Evolutionary conservation across 106 monocot genomes (phyloP), one percentile per base, ranked within the genome.

Genomic region (Dendrobium chrysotoxum): DNA sequence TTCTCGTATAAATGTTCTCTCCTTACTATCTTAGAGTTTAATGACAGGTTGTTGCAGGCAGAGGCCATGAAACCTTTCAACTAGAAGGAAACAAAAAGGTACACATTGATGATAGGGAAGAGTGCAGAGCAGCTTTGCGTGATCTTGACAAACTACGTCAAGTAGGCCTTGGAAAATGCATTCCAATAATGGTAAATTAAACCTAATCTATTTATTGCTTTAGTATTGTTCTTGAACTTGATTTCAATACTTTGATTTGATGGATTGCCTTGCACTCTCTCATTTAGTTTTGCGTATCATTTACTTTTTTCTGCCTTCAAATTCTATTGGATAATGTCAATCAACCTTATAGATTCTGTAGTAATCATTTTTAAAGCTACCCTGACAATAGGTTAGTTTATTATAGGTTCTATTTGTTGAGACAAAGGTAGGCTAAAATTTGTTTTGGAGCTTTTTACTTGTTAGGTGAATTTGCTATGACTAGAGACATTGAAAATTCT

Each of bases 11-110:
- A 30, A 21, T 74, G 18, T 79, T 79, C 28, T 79, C 44, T 79
- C 13, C 45, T 79, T 40, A 31, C 44, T 79, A 79, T 9, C 18
- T 67, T 21, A 28, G 66, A 67, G 44, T 44, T 35, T 23, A 39
- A 80, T 44, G 40, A 40, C 80, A 81, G 80, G 80, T 81, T 54
- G 80, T 81, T 74, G 80, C 80, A 55, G 80, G 80, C 73, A 81
- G 80, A 81, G 80, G 80, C 54, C 80, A 81, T 73, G 80, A 81
- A 81, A 81, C 80, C 46, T 81, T 55, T 74, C 80, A 81, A 54
- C 30, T 81, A 35, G 35, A 39, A 54, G 80, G 80, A 30, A 57
- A 73, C 55, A 74, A 73, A 25, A 72, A 40, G 40, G 47, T 53
- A 4, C 47, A 74, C 80, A 81, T 81, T 74, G 80, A 81, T 47